These are phyloP conservation scores for Trypanosomatidae sp. DNA, from an alignment of 208 protist genomes.

Conservation along the genomic window DNA sequence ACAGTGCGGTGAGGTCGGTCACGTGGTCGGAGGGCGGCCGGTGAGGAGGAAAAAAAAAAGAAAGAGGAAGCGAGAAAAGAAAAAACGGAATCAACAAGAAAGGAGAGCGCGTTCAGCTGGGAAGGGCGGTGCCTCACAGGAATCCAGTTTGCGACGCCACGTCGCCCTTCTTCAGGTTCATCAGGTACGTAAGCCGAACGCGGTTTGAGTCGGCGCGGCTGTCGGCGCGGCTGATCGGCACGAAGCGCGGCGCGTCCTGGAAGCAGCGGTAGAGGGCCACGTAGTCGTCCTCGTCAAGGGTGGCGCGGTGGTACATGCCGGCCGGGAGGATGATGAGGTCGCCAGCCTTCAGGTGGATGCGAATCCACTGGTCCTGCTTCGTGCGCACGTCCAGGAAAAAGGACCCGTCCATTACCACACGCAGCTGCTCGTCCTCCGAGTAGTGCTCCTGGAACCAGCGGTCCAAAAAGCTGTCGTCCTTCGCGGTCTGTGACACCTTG, in stretches of 20 bases:
- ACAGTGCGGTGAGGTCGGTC: too few relatives aligned
- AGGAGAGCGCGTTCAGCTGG: too few relatives aligned
- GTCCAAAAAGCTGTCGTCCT: conserved; percentile 88
- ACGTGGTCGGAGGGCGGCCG: too few relatives aligned
- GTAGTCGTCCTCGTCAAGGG: conserved; percentile 89
- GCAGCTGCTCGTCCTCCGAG: conserved; percentile 93
- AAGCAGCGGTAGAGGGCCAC: conserved; percentile 83
- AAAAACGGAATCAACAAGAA: not conserved
- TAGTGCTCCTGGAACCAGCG: conserved; percentile 94
- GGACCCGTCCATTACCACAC: conserved; percentile 88
- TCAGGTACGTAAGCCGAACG: conserved; percentile 83
- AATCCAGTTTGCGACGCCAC: conserved; percentile 84
- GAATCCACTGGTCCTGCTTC: conserved; percentile 93
- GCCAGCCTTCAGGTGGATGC: conserved; percentile 68
- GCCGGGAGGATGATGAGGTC: conserved; percentile 86
- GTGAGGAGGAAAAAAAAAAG: too few relatives aligned
- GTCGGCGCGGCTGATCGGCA: conserved; percentile 75
- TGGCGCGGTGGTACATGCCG: conserved; percentile 86
- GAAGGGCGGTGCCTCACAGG: not conserved
- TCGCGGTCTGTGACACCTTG: conserved; percentile 83
- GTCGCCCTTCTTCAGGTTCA: conserved; percentile 88
- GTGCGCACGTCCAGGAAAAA: conserved; percentile 93
- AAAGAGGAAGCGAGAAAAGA: not conserved
- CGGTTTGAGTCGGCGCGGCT: conserved; percentile 69
- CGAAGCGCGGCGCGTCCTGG: conserved; percentile 77